Evolutionary conservation across 2,329 filamentous ascomycete genomes (phyloP).

Genomic region (Hypoxylon sp.): DNA sequence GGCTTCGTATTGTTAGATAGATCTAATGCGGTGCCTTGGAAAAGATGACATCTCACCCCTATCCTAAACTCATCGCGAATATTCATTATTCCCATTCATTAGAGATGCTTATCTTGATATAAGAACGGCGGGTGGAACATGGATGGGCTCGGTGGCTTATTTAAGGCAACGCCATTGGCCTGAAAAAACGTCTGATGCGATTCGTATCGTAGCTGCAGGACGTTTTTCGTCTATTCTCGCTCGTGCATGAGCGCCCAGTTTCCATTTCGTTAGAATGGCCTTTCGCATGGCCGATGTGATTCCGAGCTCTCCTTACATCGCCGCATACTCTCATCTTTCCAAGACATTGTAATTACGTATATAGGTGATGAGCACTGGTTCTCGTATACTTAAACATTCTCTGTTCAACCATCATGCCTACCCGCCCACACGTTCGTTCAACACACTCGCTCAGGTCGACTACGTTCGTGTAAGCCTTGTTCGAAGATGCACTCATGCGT

Average conservation of each 20-base stretch:
- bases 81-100: too few species aligned
- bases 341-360: conserved; percentile 17
- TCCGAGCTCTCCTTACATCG: conserved; percentile 12
- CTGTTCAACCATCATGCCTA: conserved; percentile 9
- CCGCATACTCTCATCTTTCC: conserved; percentile 8
- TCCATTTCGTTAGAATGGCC: conserved; percentile 14
- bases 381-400: conserved; percentile 7
- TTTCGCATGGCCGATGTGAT: conserved; percentile 6
- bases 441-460: conserved; percentile 21
- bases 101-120: not conserved
- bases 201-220: conserved; percentile 35
- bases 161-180: conserved; percentile 30
- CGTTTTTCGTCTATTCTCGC: conserved; percentile 30
- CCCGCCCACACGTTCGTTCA: conserved; percentile 29
- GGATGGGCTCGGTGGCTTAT: conserved; percentile 1
- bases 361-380: conserved; percentile 21
- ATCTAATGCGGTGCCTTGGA: not conserved
- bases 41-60: not conserved
- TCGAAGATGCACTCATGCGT: conserved; percentile 32
- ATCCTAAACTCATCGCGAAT: not conserved
- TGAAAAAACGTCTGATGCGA: conserved; percentile 13
- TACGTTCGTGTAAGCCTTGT: conserved; percentile 37
- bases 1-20: not conserved
- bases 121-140: conserved; percentile 1
- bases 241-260: conserved; percentile 27